Percentiles rank a stretch among this genome's conserved stretches.
These are phyloP conservation scores for Lycium barbarum DNA, from an alignment of 257 asterid species.

Conservation along the genomic window DNA sequence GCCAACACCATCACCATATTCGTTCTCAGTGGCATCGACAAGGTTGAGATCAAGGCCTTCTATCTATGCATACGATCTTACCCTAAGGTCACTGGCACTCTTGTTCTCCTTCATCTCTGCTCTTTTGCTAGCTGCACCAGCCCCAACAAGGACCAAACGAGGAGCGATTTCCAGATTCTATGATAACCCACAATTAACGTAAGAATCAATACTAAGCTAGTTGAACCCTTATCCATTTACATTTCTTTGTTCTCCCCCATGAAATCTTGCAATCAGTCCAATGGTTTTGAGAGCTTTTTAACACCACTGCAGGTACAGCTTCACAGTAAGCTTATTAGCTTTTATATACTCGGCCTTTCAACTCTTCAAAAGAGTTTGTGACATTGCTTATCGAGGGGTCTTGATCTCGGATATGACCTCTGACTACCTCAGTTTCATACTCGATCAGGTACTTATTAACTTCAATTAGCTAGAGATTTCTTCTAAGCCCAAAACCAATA, in stretches of 20 bases:
- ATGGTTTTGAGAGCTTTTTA: conserved; percentile 21
- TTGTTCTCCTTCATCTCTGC: conserved; percentile 53
- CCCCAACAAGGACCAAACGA: conserved; percentile 36
- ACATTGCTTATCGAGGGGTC: conserved; percentile 59
- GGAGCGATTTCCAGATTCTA: conserved; percentile 34
- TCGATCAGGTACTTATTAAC: conserved; percentile 56
- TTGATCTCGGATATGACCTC: conserved; percentile 62
- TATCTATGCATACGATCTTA: conserved; percentile 40
- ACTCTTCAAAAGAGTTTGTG: conserved; percentile 60
- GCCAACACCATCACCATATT: conserved; percentile 63
- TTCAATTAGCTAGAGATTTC: not conserved
- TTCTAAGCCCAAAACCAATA: not conserved
- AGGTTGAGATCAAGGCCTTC: conserved; percentile 54
- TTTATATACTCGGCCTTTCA: conserved; percentile 56
- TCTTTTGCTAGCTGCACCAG: conserved; percentile 47
- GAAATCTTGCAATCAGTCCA: not conserved
- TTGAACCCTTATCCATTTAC: not conserved
- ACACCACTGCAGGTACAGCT: conserved; percentile 52
- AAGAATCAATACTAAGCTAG: conserved; percentile 34
- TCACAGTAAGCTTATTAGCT: conserved; percentile 44
- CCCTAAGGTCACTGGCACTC: conserved; percentile 50
- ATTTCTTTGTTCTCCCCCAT: not conserved
- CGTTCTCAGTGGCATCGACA: conserved; percentile 53
- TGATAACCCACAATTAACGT: conserved; percentile 46
- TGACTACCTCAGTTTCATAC: conserved; percentile 67